phyloP scores from a whole-genome alignment of 2,329 filamentous ascomycete species.

The Fusarium phyllophilum region DNA sequence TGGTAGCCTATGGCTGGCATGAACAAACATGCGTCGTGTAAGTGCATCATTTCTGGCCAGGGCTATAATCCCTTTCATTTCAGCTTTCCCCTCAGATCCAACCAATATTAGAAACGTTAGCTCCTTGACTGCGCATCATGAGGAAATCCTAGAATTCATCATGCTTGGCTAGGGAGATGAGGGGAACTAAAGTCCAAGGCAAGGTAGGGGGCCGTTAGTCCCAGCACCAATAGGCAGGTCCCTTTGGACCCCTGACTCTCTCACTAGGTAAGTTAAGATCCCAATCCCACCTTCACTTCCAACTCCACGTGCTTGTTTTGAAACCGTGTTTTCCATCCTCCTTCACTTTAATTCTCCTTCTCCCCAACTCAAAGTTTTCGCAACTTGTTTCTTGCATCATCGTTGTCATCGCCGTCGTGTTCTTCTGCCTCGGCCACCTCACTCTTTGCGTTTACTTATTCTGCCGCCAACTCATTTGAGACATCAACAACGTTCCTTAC shows the following conservation, averaged over 20 bases:
- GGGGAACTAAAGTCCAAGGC: conserved; percentile 8
- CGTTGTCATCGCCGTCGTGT: background rate
- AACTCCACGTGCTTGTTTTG: conserved; percentile 46
- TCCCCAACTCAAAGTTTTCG: conserved; percentile 2
- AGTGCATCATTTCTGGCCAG: conserved; percentile 28
- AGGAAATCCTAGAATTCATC: conserved; percentile 5
- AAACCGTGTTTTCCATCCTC: conserved; percentile 33
- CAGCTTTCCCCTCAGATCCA: conserved; percentile 11
- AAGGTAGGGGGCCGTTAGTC: conserved; percentile 7
- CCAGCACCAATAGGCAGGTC: conserved; percentile 25
- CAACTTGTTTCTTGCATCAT: conserved; percentile 10
- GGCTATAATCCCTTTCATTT: conserved; percentile 43
- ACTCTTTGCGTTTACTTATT: conserved; percentile 3
- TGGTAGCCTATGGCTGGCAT: background rate
- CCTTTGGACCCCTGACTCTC: conserved; percentile 31
- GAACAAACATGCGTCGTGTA: conserved; percentile 2
- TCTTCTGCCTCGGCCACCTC: conserved; percentile 16
- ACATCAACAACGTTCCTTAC: conserved; percentile 9
- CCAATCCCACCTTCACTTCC: conserved; percentile 32
- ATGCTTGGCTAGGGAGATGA: conserved; percentile 19
- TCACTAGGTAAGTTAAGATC: conserved; percentile 18
- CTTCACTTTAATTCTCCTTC: conserved; percentile 24
- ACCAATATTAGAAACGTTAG: conserved; percentile 15
- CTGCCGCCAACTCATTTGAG: conserved; percentile 3
- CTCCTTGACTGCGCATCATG: conserved; percentile 25